A percentile compares a stretch with the other conserved stretches of the same genome.
Conservation (phyloP, 2,329 filamentous ascomycete species). For the Conoideocrella luteorostrata region DNA sequence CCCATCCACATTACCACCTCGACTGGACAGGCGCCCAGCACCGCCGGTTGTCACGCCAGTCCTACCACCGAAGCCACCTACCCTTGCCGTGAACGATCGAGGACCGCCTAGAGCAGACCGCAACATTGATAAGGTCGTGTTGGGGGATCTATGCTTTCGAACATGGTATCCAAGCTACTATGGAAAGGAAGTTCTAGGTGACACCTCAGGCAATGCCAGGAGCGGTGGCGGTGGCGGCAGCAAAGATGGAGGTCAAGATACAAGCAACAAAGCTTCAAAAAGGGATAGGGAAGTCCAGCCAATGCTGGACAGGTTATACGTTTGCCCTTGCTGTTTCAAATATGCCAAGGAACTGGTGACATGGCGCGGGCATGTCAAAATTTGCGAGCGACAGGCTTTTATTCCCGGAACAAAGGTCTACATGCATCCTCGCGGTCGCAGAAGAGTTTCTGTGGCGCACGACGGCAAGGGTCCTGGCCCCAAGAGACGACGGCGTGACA, state of each 20-base stretch:
- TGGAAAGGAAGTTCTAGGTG: constrained; percentile 60
- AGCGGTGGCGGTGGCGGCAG: constrained; percentile 16
- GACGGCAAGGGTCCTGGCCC: constrained; percentile 23
- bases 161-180: constrained; percentile 95
- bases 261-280: constrained; percentile 22
- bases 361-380: constrained; percentile 52
- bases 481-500: constrained; percentile 32
- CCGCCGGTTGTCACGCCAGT: constrained; percentile 25
- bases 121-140: constrained; percentile 80
- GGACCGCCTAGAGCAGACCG: constrained; percentile 48
- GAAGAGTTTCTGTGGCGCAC: constrained; percentile 31
- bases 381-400: constrained; percentile 45
- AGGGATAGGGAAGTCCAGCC: constrained; percentile 30
- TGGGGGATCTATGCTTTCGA: constrained; percentile 77
- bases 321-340: constrained; percentile 91
- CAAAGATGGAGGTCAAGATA: constrained; percentile 23
- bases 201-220: constrained; percentile 28
- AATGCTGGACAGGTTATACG: constrained; percentile 65
- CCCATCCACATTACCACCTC: constrained; percentile 24
- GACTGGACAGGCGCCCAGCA: constrained; percentile 20
- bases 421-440: constrained; percentile 44
- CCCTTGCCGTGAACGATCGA: constrained; percentile 20
- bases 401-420: constrained; percentile 71
- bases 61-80: constrained; percentile 28
- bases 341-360: constrained; percentile 63